phyloP scores from a whole-genome alignment of 2,329 filamentous ascomycete genomes.

The Davidsoniella neocaledoniae region DNA sequence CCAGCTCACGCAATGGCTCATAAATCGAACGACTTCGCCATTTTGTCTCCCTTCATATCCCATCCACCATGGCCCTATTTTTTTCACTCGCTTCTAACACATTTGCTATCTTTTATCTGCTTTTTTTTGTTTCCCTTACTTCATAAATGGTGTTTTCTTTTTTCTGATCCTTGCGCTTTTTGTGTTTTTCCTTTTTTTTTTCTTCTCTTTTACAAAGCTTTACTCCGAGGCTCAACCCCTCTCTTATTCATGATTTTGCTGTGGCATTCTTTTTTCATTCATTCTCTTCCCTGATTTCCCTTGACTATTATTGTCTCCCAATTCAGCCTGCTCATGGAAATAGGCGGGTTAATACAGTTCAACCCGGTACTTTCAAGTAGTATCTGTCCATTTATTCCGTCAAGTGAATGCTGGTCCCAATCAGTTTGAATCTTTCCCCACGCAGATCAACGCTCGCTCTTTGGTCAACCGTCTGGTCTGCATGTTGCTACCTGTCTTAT shows the following conservation, averaged over 20 bases:
- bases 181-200: neutral
- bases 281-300: neutral
- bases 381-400: too few species aligned
- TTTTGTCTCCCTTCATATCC: too few species aligned
- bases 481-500: too few species aligned
- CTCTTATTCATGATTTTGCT: neutral
- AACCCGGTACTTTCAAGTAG: too few species aligned
- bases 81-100: neutral
- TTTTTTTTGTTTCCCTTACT: conserved; percentile 3
- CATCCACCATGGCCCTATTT: neutral
- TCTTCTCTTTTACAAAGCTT: neutral
- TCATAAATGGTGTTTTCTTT: neutral
- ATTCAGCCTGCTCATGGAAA: too few species aligned
- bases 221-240: neutral
- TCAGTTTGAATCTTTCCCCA: too few species aligned
- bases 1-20: neutral
- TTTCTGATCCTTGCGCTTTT: neutral
- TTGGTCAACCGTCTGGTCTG: too few species aligned
- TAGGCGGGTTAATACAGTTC: too few species aligned
- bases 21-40: neutral
- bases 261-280: neutral
- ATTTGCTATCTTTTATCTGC: conserved; percentile 7
- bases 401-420: too few species aligned
- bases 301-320: neutral
- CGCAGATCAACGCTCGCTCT: too few species aligned